A percentile compares a stretch with the other conserved stretches of the same genome.
Conservation (phyloP, 768 basidiomycete genomes). For the Auriscalpium microsporum region DNA sequence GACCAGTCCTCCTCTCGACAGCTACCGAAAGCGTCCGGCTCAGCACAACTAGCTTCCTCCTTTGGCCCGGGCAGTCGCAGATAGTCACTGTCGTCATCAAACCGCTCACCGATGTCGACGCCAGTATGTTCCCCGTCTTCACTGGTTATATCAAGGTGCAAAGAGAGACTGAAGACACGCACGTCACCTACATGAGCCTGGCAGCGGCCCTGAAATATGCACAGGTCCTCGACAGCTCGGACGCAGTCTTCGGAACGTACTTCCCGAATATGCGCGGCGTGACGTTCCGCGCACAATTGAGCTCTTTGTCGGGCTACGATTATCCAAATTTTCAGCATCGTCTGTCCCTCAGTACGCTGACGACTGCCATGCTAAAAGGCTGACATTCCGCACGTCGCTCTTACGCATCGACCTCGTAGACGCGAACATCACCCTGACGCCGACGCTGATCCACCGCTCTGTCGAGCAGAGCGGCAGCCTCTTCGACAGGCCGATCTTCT, state of each 20-base stretch:
- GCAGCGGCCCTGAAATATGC: conserved; percentile 35
- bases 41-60: conserved; percentile 34
- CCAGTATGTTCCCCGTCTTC: conserved; percentile 45
- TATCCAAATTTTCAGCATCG: conserved; percentile 20
- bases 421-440: conserved; percentile 30
- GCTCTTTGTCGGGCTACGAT: conserved; percentile 35
- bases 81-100: conserved; percentile 37
- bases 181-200: conserved; percentile 41
- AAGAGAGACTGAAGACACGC: conserved; percentile 27
- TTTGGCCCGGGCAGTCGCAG: conserved; percentile 35
- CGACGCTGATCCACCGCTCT: conserved; percentile 16
- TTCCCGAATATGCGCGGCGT: conserved; percentile 38
- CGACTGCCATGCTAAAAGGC: conserved; percentile 14
- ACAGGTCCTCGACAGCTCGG: conserved; percentile 44
- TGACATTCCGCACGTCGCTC: conserved; percentile 41
- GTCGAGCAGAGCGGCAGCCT: too few relatives aligned
- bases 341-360: too few relatives aligned
- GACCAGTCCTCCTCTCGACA: conserved; percentile 43
- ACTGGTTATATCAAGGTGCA: conserved; percentile 44
- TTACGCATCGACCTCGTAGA: conserved; percentile 42
- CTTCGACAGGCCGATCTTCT: too few relatives aligned
- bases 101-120: conserved; percentile 35
- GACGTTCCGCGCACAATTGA: conserved; percentile 33
- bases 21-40: conserved; percentile 39
- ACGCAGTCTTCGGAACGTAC: conserved; percentile 36